Evolutionary conservation across 1,284 basidiomycete genomes (phyloP), one percentile per base, ranked within the genome.

Genomic region (Hymenochaete sp.): DNA sequence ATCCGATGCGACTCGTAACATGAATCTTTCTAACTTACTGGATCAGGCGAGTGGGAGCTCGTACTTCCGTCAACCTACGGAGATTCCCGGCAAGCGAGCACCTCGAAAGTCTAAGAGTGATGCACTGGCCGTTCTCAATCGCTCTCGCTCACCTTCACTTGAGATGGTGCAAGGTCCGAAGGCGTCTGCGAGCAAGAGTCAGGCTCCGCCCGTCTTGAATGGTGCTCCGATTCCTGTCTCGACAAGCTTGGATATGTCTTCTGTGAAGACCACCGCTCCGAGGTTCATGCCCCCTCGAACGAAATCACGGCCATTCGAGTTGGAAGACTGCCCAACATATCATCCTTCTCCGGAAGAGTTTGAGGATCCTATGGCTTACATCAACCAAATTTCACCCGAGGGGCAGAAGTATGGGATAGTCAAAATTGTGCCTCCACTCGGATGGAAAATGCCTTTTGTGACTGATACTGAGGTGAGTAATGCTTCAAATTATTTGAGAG

Each of bases 401-500:
- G 93, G 86, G 0, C 78, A 73, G 57, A 67, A 76, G 38, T 92
- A 79, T 60, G 96, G 96, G 25, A 93, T 99, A 56, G 93, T 89
- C 68, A 99, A 99, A 70, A 82, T 99, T 50, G 77, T 98, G 16
- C 96, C 96, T 48, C 96, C 96, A 1, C 70, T 77, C 49, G 89
- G 80, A 28, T 98, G 96, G 96, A 78, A 84, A 55, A 95, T 97
- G 79, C 91, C 93, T 11, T 98, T 97, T 63, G 83, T 89, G n/a
- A 86, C 93, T 36, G 85, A 98, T 61, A 91, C 92, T 25, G 86
- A 93, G 75, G 91, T 91, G 48, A 68, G 65, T 43, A 50, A 42
- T 56, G 53, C 50, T 51, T 64, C 63, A 56, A 61, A 62, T 47
- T 56, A 48, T 44, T 44, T 44, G 41, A 43, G 16, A 36, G 35